A percentile compares a stretch with the other conserved stretches of the same genome.
phyloP scores from a whole-genome alignment of 805 yeast species.

The Cyberlindnera maclurae region DNA sequence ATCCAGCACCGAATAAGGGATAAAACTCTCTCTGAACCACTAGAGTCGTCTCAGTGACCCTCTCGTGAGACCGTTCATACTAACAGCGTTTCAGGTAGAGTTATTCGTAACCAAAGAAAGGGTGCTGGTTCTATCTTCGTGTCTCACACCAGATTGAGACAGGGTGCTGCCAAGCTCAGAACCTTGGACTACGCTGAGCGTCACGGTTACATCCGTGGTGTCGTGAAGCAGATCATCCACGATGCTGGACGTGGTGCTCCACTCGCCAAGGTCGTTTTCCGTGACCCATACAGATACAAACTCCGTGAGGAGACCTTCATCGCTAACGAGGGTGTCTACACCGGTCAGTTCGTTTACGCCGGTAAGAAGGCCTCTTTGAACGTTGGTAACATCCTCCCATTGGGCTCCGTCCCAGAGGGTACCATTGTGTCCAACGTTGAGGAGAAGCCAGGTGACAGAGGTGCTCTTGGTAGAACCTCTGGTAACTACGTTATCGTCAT shows the following conservation, averaged over 20 bases:
- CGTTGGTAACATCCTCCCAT: conserved; percentile 95
- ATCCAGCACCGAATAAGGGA: no score
- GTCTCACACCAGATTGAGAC: conserved; percentile 99
- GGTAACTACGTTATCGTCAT: conserved; percentile 99
- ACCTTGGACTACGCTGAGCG: conserved; percentile 98
- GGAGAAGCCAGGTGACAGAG: conserved; percentile 99
- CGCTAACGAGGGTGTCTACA: conserved; percentile 99
- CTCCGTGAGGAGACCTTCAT: conserved; percentile 97
- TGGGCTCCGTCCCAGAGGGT: conserved; percentile 98
- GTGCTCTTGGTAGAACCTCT: conserved; percentile 99
- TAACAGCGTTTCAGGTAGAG: conserved; percentile 66
- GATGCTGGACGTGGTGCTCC: conserved; percentile 99
- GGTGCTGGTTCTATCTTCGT: conserved; percentile 99
- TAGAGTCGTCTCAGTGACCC: neutral
- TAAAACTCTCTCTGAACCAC: no score
- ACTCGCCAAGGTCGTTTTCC: conserved; percentile 96
- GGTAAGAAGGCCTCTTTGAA: conserved; percentile 97
- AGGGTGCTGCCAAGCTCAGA: conserved; percentile 99
- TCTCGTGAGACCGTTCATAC: conserved; percentile 2
- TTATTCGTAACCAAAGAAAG: conserved; percentile 99
- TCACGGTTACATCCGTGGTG: conserved; percentile 99
- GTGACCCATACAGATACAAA: conserved; percentile 99
- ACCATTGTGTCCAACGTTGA: conserved; percentile 97
- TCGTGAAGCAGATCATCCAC: conserved; percentile 97
- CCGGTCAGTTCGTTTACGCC: conserved; percentile 98